A percentile compares a stretch with the other conserved stretches of the same genome.
These are phyloP conservation scores for Chlorella variabilis DNA, from an alignment of 163 green algal species.

Conservation along the genomic window DNA sequence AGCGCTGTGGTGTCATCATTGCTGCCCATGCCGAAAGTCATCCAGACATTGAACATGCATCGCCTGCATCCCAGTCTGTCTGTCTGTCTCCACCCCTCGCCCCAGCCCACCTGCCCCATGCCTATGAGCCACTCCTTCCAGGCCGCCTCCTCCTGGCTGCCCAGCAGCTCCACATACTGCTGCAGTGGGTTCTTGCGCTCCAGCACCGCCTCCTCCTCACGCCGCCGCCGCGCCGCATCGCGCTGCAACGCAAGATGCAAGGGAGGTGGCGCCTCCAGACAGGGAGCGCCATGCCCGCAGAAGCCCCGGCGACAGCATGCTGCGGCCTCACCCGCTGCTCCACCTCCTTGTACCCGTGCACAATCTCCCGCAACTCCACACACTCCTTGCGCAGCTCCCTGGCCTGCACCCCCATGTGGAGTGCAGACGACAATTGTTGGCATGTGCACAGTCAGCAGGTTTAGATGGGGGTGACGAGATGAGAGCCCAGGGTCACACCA, in stretches of 20 bases:
- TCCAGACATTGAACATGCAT: neutral
- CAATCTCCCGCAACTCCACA: neutral
- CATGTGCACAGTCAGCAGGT: neutral
- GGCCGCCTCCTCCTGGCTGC: conserved; percentile 35
- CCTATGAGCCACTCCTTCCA: conserved; percentile 55
- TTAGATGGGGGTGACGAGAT: no score
- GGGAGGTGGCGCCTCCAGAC: no score
- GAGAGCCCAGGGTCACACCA: no score
- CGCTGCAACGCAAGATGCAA: neutral
- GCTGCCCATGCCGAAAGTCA: no score
- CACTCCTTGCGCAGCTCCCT: neutral
- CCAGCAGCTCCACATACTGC: conserved; percentile 52
- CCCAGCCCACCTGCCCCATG: conserved; percentile 55
- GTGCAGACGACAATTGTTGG: no score
- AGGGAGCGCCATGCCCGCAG: no score
- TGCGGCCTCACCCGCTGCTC: conserved; percentile 11
- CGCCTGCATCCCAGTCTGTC: neutral
- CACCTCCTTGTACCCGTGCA: conserved; percentile 7
- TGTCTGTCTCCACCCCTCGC: neutral
- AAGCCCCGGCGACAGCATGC: neutral
- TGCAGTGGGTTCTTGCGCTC: conserved; percentile 45
- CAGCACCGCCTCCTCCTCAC: conserved; percentile 44
- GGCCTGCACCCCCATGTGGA: neutral
- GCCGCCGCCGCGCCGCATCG: conserved; percentile 23
- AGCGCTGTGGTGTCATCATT: neutral